Base-by-base conservation (phyloP, 257 asterid genomes). In the Craterostigma plantagineum region DNA sequence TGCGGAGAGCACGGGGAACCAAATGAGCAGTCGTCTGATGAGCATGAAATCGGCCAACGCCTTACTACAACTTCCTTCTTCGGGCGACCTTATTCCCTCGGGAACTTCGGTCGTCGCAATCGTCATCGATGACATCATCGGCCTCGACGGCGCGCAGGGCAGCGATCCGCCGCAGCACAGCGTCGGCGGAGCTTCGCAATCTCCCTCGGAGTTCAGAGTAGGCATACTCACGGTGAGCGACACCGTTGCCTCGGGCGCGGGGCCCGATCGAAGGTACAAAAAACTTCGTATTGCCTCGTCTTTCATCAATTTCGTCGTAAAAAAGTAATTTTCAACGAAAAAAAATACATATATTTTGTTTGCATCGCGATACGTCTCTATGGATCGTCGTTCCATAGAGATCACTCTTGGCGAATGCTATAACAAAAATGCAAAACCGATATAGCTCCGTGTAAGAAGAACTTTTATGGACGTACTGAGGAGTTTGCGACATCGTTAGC, bases 21-120 rank as follows among this genome's bases (percentile, higher is more conserved):
- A 82, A 68, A 59, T 62, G 49, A 87, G 98, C 57, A 87, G 95
- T 51, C 81, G 93, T 27, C 95, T 87, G 17, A 63, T 79, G 61
- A 79, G 92, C 65, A 82, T 87, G 95, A 87, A 72, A 66, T 79
- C 93, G 35, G 94, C 98, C 49, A 87, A 79, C 69, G 90, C 92
- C 40, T 77, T 87, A 44, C 55, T 87, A 64, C 90, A 56, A 65
- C 62, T 87, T 58, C 93, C 92, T 36, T 75, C 90, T 15, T 66
- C 81, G 37, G 71, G 79, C 58, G 49, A 62, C 63, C 39, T 67
- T 52, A 42, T 82, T 45, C 72, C 91, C 44, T 74, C 81, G 37
- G 98, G 95, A 42, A 65, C 77, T 53, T 46, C 48, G 23, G 76
- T 82, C 30, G 53, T 53, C 48, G 93, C 93, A 58, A 63, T 72